phyloP scores from a whole-genome alignment of 306 rosid species.

The Lathyrus oleraceus region DNA sequence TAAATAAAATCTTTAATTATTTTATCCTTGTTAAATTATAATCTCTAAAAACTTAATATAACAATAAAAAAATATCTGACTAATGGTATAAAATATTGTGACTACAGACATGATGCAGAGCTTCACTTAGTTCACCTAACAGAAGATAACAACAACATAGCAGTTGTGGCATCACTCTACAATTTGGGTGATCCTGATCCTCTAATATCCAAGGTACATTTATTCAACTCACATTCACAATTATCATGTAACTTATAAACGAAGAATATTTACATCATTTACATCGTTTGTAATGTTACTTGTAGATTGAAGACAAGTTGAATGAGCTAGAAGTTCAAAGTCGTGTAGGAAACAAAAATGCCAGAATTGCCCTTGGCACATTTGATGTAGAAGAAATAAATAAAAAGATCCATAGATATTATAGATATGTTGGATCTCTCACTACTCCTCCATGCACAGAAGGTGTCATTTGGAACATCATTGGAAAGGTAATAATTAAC shows the following conservation, averaged over 20 bases:
- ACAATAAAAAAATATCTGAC: too few relatives aligned
- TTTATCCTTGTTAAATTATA: too few relatives aligned
- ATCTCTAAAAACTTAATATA: too few relatives aligned
- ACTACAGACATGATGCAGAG: constrained; percentile 58
- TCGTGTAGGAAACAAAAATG: constrained; percentile 34
- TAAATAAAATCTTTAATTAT: too few relatives aligned
- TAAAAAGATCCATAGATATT: constrained; percentile 49
- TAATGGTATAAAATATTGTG: neutral
- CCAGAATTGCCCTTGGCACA: constrained; percentile 49
- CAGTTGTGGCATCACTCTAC: constrained; percentile 64
- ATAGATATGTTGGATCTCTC: constrained; percentile 74
- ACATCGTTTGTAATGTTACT: neutral
- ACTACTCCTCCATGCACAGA: constrained; percentile 90
- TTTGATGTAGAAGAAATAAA: constrained; percentile 42
- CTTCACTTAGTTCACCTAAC: constrained; percentile 70
- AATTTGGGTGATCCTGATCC: constrained; percentile 59
- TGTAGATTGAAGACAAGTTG: constrained; percentile 58
- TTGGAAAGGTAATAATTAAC: constrained; percentile 58
- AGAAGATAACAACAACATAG: constrained; percentile 38
- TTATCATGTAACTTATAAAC: neutral
- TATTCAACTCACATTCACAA: neutral
- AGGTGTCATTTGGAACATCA: constrained; percentile 65
- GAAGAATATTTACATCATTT: neutral
- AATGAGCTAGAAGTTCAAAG: constrained; percentile 42
- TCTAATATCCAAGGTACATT: constrained; percentile 52